phyloP scores from a whole-genome alignment of 1,284 basidiomycete genomes.

The Rhodotorula sp. region DNA sequence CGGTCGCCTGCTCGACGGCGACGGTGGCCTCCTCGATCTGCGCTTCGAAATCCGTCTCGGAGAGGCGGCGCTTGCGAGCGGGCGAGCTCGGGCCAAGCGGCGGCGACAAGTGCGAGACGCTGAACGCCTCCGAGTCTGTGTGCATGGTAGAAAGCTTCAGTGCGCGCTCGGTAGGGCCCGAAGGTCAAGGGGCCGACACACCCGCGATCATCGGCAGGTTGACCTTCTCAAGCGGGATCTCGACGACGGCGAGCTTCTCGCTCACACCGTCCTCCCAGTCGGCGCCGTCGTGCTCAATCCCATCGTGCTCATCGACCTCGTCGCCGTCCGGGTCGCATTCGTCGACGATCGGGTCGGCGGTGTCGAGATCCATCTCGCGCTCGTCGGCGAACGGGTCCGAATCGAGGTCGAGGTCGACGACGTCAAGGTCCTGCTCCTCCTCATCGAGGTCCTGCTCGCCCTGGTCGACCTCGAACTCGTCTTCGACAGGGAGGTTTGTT shows the following conservation, averaged over 20 bases:
- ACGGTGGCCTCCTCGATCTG: background rate
- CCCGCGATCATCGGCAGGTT: background rate
- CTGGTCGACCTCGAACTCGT: background rate
- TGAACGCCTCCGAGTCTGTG: background rate
- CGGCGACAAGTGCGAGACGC: background rate
- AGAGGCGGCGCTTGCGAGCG: slow-evolving; percentile 5
- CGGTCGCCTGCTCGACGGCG: background rate
- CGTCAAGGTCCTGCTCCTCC: background rate
- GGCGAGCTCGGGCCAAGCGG: background rate
- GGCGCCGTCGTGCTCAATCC: slow-evolving; percentile 5
- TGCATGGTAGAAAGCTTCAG: background rate
- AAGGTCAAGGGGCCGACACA: too few relatives aligned
- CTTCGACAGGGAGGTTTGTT: background rate
- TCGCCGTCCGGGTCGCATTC: background rate
- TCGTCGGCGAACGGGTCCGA: background rate
- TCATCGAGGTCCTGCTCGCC: background rate
- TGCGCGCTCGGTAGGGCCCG: background rate
- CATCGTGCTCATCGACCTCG: background rate
- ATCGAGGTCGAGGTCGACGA: slow-evolving; percentile 4
- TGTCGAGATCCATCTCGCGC: background rate
- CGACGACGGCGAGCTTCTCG: background rate
- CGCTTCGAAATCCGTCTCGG: background rate
- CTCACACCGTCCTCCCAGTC: slow-evolving; percentile 13
- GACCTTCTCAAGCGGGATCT: background rate
- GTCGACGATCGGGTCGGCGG: background rate